These are phyloP conservation scores for Stephanodiscus triporus DNA, from an alignment of 108 stramenopile genomes.

Conservation along the genomic window DNA sequence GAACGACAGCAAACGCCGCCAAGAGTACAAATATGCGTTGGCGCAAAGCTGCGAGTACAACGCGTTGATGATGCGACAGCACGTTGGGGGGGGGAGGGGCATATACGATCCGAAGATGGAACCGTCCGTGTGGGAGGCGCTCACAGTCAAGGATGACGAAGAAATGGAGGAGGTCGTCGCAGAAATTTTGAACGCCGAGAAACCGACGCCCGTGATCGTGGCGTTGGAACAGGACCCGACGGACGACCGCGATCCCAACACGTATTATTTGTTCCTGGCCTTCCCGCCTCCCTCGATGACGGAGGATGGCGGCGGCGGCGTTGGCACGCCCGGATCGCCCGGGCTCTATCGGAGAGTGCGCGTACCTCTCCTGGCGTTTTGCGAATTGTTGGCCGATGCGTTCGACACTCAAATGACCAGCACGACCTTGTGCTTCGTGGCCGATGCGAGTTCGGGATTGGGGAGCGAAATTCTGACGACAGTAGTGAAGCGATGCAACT, in stretches of 20 bases:
- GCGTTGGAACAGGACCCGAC: constrained; percentile 44
- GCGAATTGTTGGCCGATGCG: constrained; percentile 51
- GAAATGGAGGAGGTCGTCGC: constrained; percentile 23
- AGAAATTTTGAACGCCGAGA: constrained; percentile 25
- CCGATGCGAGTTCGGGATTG: constrained; percentile 70
- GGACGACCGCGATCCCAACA: constrained; percentile 28
- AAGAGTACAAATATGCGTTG: constrained; percentile 33
- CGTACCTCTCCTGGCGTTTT: constrained; percentile 66
- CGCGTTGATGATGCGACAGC: constrained; percentile 38
- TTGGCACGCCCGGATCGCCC: constrained; percentile 8
- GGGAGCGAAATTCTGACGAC: constrained; percentile 36
- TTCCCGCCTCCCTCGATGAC: constrained; percentile 25
- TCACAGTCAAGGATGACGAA: background rate
- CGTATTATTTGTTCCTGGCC: constrained; percentile 41
- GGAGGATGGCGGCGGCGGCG: background rate
- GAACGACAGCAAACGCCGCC: constrained; percentile 30
- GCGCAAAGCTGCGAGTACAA: constrained; percentile 34
- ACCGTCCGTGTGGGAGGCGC: constrained; percentile 11
- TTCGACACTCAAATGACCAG: constrained; percentile 64
- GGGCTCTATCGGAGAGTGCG: constrained; percentile 44
- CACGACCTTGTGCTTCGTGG: constrained; percentile 70
- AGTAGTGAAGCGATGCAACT: constrained; percentile 32
- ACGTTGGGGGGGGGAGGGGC: constrained; percentile 38
- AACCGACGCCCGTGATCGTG: constrained; percentile 41
- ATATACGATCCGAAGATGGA: constrained; percentile 34